Evolutionary conservation across 208 protist species (phyloP).

Genomic region (Acanthamoeba sp.): DNA sequence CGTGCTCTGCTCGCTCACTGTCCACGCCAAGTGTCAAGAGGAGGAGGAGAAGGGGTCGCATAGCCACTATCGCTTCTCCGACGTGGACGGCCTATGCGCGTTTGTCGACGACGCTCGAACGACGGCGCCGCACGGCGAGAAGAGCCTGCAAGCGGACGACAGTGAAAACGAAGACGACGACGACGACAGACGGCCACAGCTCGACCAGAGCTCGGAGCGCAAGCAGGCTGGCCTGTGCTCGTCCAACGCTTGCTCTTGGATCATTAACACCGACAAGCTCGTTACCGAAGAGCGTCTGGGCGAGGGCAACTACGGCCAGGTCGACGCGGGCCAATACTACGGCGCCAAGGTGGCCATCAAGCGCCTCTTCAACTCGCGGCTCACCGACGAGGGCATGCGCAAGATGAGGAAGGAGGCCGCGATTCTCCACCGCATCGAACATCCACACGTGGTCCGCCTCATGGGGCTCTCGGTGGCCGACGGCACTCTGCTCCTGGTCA

Average conservation of each 20-base stretch:
- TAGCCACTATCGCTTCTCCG: too few species aligned
- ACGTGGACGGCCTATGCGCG: too few species aligned
- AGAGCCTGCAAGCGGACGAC: background rate
- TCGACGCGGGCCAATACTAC: background rate
- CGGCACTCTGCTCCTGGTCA: constrained; percentile 12
- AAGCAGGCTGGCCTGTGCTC: background rate
- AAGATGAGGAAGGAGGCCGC: constrained; percentile 1
- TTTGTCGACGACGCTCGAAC: background rate
- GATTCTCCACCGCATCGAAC: constrained; percentile 27
- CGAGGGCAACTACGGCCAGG: constrained; percentile 17
- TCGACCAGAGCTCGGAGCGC: background rate
- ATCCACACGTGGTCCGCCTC: constrained; percentile 56
- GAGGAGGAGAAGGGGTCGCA: too few species aligned
- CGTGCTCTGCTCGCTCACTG: background rate
- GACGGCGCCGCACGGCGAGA: background rate
- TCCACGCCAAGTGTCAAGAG: too few species aligned
- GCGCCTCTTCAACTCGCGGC: background rate
- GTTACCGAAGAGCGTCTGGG: background rate
- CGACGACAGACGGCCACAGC: background rate
- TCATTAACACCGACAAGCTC: background rate
- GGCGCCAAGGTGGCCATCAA: background rate
- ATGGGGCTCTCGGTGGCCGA: constrained; percentile 26
- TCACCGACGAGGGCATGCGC: background rate
- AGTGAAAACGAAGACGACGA: background rate
- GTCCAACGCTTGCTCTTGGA: background rate